Evolutionary conservation across 148 eudicot genomes (phyloP), one percentile per base, ranked within the genome.

Genomic region (Arctostaphylos glauca): DNA sequence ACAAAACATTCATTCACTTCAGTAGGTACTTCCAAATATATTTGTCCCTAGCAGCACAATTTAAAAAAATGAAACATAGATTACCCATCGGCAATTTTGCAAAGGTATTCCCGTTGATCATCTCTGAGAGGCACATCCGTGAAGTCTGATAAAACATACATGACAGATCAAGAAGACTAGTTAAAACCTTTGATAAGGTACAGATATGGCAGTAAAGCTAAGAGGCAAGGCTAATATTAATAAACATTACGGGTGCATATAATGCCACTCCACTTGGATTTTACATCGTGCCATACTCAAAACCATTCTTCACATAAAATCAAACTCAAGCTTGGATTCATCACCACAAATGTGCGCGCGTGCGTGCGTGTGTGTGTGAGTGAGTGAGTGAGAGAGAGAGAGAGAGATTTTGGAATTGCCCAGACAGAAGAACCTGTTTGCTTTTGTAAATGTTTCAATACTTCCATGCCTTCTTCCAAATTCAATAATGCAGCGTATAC

Each of bases 71-170:
- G 41, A 3, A 41, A 21, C 48, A 68, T 9, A 31, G 2, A 84
- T 88, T 88, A 95, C 98, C 98, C 99, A 31, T 91, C 98, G 15
- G 99, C 99, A 74, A 92, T 74, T 91, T 93, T 93, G 88, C 99
- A 96, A 44, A 96, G 94, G 83, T 92, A 92, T 80, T 86, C 95
- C 71, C 88, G 88, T 86, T 96, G 99, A 87, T 96, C 99, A 0
- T 94, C 98, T 91, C 99, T 93, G 72, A 96, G 83, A 64, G 97
- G 94, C 74, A 96, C 97, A 85, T 96, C 99, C 15, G 98, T 96
- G 88, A 96, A 96, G 81, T 96, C 98, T 94, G 93, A 68, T 44
- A 52, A 83, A 6, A 54, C 44, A 66, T 25, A 60, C n/a, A 52
- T 53, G 54, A 82, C 8, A 46, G 3, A 80, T 73, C 50, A 23